Conservation (phyloP, 805 yeast species). For the Pichia deserticola region DNA sequence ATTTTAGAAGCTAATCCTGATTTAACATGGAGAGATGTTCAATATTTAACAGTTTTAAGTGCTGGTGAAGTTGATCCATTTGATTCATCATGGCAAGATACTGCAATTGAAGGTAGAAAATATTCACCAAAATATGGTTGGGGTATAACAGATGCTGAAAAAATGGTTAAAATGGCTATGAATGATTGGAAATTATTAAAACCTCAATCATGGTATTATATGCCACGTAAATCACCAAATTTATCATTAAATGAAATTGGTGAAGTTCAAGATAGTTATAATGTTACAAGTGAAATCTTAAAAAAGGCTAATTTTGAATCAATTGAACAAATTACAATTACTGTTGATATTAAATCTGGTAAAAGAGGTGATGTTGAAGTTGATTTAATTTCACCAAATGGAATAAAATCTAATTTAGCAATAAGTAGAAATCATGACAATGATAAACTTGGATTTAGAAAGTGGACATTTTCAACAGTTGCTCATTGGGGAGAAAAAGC, state of each 20-base stretch:
- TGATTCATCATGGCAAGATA: slow-evolving; percentile 69
- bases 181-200: slow-evolving; percentile 71
- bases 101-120: slow-evolving; percentile 52
- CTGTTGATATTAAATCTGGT: slow-evolving; percentile 58
- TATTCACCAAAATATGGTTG: slow-evolving; percentile 88
- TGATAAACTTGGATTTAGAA: slow-evolving; percentile 48
- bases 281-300: slow-evolving; percentile 43
- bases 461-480: slow-evolving; percentile 96
- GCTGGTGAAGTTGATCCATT: slow-evolving; percentile 59
- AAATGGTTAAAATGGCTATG: slow-evolving; percentile 63
- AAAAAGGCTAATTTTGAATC: slow-evolving; percentile 53
- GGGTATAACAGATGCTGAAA: slow-evolving; percentile 82
- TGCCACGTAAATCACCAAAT: slow-evolving; percentile 34
- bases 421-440: slow-evolving; percentile 54
- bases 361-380: slow-evolving; percentile 66
- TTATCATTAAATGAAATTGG: slow-evolving; percentile 16
- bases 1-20: slow-evolving; percentile 78
- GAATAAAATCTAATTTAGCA: slow-evolving; percentile 68
- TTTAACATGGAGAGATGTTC: slow-evolving; percentile 93
- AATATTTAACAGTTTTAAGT: slow-evolving; percentile 67
- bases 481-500: slow-evolving; percentile 94
- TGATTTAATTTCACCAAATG: slow-evolving; percentile 65
- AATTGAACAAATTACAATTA: slow-evolving; percentile 81
- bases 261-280: slow-evolving; percentile 31
- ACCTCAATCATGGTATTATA: slow-evolving; percentile 79